Conservation (phyloP, 2,329 filamentous ascomycete species). For the Cladophialophora yegresii region DNA sequence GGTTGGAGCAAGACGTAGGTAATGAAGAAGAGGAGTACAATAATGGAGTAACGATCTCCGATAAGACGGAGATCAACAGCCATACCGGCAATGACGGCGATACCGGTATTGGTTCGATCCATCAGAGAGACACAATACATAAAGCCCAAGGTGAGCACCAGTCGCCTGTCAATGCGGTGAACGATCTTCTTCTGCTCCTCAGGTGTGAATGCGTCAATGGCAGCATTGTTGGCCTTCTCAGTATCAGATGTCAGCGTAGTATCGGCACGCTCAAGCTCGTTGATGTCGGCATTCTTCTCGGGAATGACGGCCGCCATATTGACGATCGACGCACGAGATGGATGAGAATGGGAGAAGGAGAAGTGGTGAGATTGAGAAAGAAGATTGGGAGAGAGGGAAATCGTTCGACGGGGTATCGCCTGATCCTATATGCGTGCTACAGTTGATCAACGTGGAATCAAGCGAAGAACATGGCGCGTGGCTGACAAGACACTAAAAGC, state of each 20-base stretch:
- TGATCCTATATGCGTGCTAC: slow-evolving; percentile 10
- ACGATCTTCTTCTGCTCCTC: slow-evolving; percentile 68
- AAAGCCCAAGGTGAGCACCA: slow-evolving; percentile 63
- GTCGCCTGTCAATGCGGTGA: slow-evolving; percentile 65
- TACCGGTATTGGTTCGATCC: slow-evolving; percentile 75
- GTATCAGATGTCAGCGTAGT: slow-evolving; percentile 21
- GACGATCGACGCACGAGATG: neutral
- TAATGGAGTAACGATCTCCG: slow-evolving; percentile 54
- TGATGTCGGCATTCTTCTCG: slow-evolving; percentile 24
- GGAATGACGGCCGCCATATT: slow-evolving; percentile 12
- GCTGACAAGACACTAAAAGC: slow-evolving; percentile 6
- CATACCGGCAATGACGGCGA: slow-evolving; percentile 68
- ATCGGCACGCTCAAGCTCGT: slow-evolving; percentile 25
- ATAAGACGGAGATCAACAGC: slow-evolving; percentile 32
- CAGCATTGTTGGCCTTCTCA: slow-evolving; percentile 24
- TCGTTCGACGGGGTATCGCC: neutral
- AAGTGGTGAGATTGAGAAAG: neutral
- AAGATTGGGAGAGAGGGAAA: neutral
- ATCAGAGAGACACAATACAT: slow-evolving; percentile 79
- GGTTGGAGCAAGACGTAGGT: slow-evolving; percentile 72
- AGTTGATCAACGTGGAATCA: slow-evolving; percentile 5
- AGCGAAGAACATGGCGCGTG: slow-evolving; percentile 2
- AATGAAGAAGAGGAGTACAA: slow-evolving; percentile 73
- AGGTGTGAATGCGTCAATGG: slow-evolving; percentile 44
- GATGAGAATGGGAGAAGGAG: neutral